Evolutionary conservation across 1,284 basidiomycete species (phyloP).

Genomic region (Stereum hirsutum): DNA sequence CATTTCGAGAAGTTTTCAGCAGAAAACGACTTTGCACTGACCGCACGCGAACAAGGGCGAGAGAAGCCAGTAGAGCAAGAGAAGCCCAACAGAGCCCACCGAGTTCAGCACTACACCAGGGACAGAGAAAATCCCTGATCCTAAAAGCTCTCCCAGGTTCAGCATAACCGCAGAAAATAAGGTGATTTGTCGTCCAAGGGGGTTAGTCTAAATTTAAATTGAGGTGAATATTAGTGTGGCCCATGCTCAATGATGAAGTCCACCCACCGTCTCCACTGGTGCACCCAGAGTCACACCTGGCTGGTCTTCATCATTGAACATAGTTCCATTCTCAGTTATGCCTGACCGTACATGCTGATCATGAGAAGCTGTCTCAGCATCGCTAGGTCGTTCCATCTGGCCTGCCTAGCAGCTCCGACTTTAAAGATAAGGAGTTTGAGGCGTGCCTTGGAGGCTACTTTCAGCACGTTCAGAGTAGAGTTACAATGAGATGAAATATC

Average conservation of each 20-base stretch:
- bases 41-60: conserved; percentile 27
- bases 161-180: conserved; percentile 28
- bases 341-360: no score
- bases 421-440: no score
- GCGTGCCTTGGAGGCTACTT: no score
- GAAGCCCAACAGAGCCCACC: conserved; percentile 32
- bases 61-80: conserved; percentile 34
- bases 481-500: no score
- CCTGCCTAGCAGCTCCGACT: no score
- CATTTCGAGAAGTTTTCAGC: no score
- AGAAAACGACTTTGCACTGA: conserved; percentile 6
- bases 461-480: no score
- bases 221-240: not conserved
- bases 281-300: not conserved
- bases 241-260: not conserved
- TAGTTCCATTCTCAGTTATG: no score
- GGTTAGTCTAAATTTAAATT: conserved; percentile 16
- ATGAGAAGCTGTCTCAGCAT: no score
- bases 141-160: conserved; percentile 30
- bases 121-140: conserved; percentile 32
- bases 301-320: not conserved
- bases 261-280: conserved; percentile 1
- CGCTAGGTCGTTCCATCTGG: no score
- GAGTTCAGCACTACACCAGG: conserved; percentile 30
- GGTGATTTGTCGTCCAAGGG: conserved; percentile 32